Percentiles rank a stretch among this genome's conserved stretches.
These are phyloP conservation scores for Persicaria tinctoria DNA, from an alignment of 148 eudicot species.

Conservation along the genomic window DNA sequence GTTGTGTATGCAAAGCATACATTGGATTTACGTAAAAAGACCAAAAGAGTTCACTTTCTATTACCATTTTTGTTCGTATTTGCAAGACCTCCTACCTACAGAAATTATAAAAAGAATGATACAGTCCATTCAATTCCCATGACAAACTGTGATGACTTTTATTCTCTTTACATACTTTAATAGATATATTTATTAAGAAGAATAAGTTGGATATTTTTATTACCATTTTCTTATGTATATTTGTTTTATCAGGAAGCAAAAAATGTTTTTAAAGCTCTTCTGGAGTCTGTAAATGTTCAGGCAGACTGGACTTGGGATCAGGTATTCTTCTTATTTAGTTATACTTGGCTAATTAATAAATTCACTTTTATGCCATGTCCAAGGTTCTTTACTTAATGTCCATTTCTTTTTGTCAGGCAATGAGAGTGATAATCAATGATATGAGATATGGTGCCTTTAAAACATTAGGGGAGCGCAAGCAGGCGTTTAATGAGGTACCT, in stretches of 20 bases:
- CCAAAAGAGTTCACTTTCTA: no score
- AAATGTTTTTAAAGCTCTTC: slow-evolving; percentile 73
- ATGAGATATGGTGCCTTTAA: slow-evolving; percentile 86
- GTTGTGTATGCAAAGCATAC: no score
- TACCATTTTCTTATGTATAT: not conserved
- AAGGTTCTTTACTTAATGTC: not conserved
- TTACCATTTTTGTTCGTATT: no score
- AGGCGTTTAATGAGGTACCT: slow-evolving; percentile 91
- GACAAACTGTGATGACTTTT: not conserved
- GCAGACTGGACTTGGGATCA: slow-evolving; percentile 99
- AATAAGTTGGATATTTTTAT: not conserved
- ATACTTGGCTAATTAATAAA: not conserved
- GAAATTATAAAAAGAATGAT: no score
- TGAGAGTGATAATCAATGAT: slow-evolving; percentile 92
- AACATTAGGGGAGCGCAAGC: slow-evolving; percentile 94
- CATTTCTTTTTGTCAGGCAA: slow-evolving; percentile 49
- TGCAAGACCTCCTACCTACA: no score
- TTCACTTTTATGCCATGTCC: not conserved
- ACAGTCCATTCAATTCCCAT: no score
- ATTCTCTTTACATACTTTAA: not conserved
- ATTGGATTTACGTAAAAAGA: no score
- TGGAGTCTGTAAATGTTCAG: slow-evolving; percentile 86
- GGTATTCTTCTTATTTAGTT: slow-evolving; percentile 29
- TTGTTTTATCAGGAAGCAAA: slow-evolving; percentile 65
- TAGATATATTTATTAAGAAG: not conserved